phyloP scores from a whole-genome alignment of 169 alveolate species.

The Cryptosporidium viatorum region DNA sequence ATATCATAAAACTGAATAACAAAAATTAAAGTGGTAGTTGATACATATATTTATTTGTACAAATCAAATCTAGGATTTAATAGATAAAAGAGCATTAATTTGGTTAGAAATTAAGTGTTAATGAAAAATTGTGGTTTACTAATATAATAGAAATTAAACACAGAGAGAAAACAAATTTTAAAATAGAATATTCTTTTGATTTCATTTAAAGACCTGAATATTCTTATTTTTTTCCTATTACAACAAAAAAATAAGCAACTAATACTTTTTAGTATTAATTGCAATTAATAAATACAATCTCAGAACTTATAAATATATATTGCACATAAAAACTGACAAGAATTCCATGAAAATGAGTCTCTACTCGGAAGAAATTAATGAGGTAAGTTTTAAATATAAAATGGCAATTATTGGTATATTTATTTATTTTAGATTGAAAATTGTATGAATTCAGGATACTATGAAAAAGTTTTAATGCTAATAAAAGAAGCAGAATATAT shows the following conservation, averaged over 20 bases:
- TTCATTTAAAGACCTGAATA: background rate
- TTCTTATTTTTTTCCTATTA: no score
- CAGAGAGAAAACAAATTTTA: no score
- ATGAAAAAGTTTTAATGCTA: constrained; percentile 36
- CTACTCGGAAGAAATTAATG: constrained; percentile 44
- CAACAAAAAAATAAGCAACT: no score
- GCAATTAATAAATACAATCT: background rate
- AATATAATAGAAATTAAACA: no score
- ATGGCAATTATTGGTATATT: background rate
- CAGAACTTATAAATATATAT: no score
- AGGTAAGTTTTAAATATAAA: constrained; percentile 16
- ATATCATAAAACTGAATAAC: background rate
- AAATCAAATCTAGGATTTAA: background rate
- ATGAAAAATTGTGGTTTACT: background rate
- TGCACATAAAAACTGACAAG: background rate
- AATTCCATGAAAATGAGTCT: background rate
- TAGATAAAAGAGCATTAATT: no score
- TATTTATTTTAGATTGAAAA: constrained; percentile 33
- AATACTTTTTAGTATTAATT: no score
- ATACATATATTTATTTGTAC: no score
- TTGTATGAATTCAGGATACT: constrained; percentile 57
- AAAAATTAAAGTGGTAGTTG: no score
- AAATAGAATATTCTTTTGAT: background rate
- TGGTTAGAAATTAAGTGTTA: no score
- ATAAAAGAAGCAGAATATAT: background rate